Conservation (phyloP, 768 basidiomycete species). For the Dacryopinax spathularia region DNA sequence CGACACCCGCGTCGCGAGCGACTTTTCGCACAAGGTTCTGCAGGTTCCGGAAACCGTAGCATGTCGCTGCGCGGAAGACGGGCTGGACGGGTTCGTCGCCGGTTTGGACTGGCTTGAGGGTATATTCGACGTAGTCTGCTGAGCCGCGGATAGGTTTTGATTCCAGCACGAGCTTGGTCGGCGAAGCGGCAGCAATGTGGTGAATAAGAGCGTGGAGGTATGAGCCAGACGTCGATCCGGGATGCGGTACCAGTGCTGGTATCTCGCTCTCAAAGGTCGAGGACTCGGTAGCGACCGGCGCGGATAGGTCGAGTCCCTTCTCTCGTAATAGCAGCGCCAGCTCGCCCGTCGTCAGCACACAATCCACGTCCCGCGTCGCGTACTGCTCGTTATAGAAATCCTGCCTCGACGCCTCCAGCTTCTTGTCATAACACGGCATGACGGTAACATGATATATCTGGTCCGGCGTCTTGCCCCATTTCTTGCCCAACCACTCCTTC, state of each 20-base stretch:
- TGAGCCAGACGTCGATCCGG: conserved; percentile 82
- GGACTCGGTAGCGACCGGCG: conserved; percentile 39
- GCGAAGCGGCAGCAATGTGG: conserved; percentile 33
- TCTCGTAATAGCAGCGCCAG: conserved; percentile 73
- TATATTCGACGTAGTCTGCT: conserved; percentile 66
- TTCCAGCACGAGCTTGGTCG: conserved; percentile 34
- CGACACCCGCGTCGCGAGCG: conserved; percentile 66
- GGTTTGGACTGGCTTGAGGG: conserved; percentile 25
- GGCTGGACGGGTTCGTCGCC: conserved; percentile 37
- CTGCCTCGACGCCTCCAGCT: conserved; percentile 87
- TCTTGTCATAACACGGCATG: conserved; percentile 99
- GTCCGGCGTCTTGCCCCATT: conserved; percentile 60
- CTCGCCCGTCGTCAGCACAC: conserved; percentile 94
- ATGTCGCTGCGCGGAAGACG: conserved; percentile 84
- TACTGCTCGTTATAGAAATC: conserved; percentile 80
- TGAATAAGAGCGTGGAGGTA: conserved; percentile 72
- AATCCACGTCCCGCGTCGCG: conserved; percentile 85
- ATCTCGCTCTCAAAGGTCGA: conserved; percentile 21
- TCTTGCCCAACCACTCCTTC: conserved; percentile 67
- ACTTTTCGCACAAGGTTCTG: conserved; percentile 93
- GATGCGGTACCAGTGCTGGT: conserved; percentile 63
- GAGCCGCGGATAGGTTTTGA: conserved; percentile 46
- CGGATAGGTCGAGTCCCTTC: conserved; percentile 60
- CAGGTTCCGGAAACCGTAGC: conserved; percentile 93
- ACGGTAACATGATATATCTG: conserved; percentile 91